Evolutionary conservation across 352 stramenopile species (phyloP).

Genomic region (Globisporangium ultimum): DNA sequence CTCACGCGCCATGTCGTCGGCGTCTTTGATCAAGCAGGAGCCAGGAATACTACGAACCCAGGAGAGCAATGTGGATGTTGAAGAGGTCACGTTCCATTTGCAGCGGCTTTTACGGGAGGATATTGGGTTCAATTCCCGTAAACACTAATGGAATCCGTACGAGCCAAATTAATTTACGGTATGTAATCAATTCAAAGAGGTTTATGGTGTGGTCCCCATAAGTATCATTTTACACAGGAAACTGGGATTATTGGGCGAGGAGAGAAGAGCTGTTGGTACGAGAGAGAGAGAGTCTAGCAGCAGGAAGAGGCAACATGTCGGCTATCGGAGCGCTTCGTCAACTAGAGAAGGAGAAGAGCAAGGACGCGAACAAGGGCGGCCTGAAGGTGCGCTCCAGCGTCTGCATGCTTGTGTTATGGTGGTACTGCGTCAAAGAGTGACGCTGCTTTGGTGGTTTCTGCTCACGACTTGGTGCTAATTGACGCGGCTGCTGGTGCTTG

Average conservation of each 20-base stretch:
- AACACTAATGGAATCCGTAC: background rate
- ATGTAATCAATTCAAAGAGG: constrained; percentile 5
- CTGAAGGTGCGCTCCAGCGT: constrained; percentile 35
- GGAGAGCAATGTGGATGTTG: constrained; percentile 13
- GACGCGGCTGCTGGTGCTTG: background rate
- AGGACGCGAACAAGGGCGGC: constrained; percentile 52
- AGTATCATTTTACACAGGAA: background rate
- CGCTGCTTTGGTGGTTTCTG: background rate
- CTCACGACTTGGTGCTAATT: background rate
- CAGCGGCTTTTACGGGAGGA: constrained; percentile 8
- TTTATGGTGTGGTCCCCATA: background rate
- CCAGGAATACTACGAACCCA: background rate
- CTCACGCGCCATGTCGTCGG: constrained; percentile 1
- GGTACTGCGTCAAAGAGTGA: background rate
- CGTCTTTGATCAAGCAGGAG: background rate
- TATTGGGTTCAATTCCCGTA: background rate
- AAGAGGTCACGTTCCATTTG: constrained; percentile 13
- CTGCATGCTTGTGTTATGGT: background rate
- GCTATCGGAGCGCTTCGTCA: constrained; percentile 78
- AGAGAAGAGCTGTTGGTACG: constrained; percentile 12
- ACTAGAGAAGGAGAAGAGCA: constrained; percentile 83
- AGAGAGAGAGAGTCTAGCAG: constrained; percentile 12
- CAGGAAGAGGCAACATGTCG: constrained; percentile 51
- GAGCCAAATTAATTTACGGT: background rate
- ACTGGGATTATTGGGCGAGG: constrained; percentile 31